A percentile compares a stretch with the other conserved stretches of the same genome.
These are phyloP conservation scores for Colletotrichum gigasporum DNA, from an alignment of 2,329 filamentous ascomycete genomes.

Conservation along the genomic window DNA sequence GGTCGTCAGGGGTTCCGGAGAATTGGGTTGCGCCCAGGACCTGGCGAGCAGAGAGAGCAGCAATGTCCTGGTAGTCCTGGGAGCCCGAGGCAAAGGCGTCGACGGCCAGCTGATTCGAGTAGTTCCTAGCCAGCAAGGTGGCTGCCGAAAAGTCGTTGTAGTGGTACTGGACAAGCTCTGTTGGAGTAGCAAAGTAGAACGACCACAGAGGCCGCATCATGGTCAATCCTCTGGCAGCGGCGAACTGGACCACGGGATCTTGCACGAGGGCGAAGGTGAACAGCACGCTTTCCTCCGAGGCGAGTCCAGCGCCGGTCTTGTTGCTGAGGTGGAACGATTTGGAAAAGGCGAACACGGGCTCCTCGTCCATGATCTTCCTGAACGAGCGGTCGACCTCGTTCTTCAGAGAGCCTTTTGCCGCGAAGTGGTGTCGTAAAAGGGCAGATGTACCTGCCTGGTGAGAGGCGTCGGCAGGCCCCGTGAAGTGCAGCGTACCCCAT, in stretches of 20 bases:
- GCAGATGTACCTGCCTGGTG: constrained; percentile 78
- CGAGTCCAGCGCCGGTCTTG: constrained; percentile 21
- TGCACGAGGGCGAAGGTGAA: constrained; percentile 84
- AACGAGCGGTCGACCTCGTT: constrained; percentile 75
- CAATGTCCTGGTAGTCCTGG: constrained; percentile 79
- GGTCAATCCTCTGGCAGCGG: constrained; percentile 78
- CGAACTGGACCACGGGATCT: constrained; percentile 82
- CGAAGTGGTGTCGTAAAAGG: constrained; percentile 73
- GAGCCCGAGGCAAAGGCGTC: constrained; percentile 81
- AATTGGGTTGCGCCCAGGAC: constrained; percentile 83
- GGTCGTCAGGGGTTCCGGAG: constrained; percentile 75
- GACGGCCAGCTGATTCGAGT: constrained; percentile 74
- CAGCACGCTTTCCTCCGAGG: constrained; percentile 63
- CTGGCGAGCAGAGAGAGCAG: constrained; percentile 81
- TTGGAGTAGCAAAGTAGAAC: constrained; percentile 73
- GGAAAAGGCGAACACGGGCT: constrained; percentile 84
- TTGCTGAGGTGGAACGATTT: constrained; percentile 66
- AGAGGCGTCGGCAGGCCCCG: constrained; percentile 71
- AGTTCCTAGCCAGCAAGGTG: constrained; percentile 72
- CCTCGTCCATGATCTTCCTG: constrained; percentile 77
- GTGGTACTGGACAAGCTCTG: constrained; percentile 77
- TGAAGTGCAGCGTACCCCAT: constrained; percentile 86
- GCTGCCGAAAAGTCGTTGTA: constrained; percentile 78
- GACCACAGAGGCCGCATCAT: constrained; percentile 83
- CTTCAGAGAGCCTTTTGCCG: constrained; percentile 70